phyloP scores from a whole-genome alignment of 495 filamentous ascomycete genomes.

The Choiromyces venosus region DNA sequence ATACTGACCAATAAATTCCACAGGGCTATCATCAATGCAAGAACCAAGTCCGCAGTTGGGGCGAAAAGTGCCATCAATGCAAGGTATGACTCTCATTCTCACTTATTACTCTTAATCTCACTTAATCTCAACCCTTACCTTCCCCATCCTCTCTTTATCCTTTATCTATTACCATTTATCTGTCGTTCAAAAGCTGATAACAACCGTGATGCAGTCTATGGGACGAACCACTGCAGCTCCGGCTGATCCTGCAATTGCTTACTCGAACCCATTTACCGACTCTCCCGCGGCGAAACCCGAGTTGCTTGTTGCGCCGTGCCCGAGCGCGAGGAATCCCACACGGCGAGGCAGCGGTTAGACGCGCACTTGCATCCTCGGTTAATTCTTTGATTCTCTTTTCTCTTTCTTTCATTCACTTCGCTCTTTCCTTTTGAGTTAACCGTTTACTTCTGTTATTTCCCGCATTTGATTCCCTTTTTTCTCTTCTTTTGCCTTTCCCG shows the following conservation, averaged over 20 bases:
- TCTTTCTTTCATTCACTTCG: too few relatives aligned
- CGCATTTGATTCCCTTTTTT: too few relatives aligned
- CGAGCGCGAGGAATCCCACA: conserved; percentile 32
- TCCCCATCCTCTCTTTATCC: conserved; percentile 2
- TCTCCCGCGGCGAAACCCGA: conserved; percentile 22
- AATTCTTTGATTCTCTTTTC: background rate
- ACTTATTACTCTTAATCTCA: background rate
- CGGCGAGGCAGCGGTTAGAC: conserved; percentile 27
- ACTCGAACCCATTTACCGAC: conserved; percentile 21
- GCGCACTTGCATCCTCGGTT: background rate
- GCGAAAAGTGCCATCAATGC: conserved; percentile 37
- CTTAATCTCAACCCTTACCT: background rate
- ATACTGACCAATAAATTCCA: background rate
- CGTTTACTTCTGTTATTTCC: background rate
- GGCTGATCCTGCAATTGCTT: conserved; percentile 9
- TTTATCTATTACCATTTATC: background rate
- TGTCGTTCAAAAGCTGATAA: background rate
- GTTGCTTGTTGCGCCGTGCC: conserved; percentile 28
- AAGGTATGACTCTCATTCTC: conserved; percentile 20
- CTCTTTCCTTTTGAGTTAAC: background rate
- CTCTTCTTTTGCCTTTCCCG: background rate
- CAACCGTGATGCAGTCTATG: conserved; percentile 16
- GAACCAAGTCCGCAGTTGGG: conserved; percentile 36
- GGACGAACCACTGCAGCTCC: conserved; percentile 23
- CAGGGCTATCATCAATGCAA: conserved; percentile 35